Percentiles rank a stretch among this genome's conserved stretches.
phyloP scores from a whole-genome alignment of 2,329 filamentous ascomycete genomes.

The Trichoderma brevicompactum region DNA sequence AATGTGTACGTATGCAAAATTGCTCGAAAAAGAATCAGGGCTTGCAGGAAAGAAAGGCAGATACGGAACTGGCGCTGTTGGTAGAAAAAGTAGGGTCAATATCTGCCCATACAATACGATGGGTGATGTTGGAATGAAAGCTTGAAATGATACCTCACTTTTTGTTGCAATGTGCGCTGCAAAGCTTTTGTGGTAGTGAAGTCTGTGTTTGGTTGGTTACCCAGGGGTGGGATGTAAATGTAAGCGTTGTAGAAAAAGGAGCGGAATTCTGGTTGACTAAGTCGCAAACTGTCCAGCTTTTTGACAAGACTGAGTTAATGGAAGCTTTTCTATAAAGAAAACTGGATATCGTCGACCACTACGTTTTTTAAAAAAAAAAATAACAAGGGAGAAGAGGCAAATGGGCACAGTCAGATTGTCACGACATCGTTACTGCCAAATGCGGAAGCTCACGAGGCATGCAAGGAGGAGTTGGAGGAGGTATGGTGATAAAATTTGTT shows the following conservation, averaged over 20 bases:
- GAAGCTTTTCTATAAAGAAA: background rate
- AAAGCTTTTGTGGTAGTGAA: background rate
- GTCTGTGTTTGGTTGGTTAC: background rate
- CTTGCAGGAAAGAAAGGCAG: background rate
- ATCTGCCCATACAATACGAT: slow-evolving; percentile 13
- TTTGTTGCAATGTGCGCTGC: slow-evolving; percentile 1
- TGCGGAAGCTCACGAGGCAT: slow-evolving; percentile 27
- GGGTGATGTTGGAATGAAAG: slow-evolving; percentile 29
- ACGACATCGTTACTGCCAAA: background rate
- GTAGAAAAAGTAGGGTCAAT: slow-evolving; percentile 27
- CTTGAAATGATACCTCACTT: slow-evolving; percentile 26
- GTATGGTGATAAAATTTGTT: slow-evolving; percentile 12
- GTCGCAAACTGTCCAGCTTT: background rate
- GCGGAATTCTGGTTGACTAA: background rate
- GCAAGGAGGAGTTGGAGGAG: slow-evolving; percentile 18
- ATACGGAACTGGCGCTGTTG: slow-evolving; percentile 18
- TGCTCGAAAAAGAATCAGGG: background rate
- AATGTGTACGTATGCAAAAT: slow-evolving; percentile 5
- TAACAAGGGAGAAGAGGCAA: background rate
- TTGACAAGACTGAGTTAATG: background rate
- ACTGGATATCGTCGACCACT: background rate
- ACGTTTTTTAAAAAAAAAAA: background rate
- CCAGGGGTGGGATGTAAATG: background rate
- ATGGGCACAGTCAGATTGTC: background rate
- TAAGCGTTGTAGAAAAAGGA: background rate